These are phyloP conservation scores for Annulohypoxylon stygium DNA, from an alignment of 495 filamentous ascomycete species.

Conservation along the genomic window DNA sequence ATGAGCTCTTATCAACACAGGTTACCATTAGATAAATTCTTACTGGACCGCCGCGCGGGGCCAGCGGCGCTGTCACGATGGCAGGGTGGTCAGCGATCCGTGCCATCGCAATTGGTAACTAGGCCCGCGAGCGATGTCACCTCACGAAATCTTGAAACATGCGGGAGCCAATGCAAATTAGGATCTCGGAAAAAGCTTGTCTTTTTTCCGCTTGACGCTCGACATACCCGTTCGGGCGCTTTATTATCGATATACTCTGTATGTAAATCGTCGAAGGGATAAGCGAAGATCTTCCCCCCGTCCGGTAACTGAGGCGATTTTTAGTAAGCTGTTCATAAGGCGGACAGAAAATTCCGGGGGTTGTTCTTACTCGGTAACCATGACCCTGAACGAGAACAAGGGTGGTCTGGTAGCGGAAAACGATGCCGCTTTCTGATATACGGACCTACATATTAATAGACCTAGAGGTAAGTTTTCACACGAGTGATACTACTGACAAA, in stretches of 20 bases:
- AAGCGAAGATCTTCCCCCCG: background rate
- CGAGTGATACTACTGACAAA: background rate
- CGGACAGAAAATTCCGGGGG: background rate
- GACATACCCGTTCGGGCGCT: background rate
- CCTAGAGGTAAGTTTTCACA: background rate
- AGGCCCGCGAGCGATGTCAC: slow-evolving; percentile 32
- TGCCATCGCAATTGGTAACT: slow-evolving; percentile 29
- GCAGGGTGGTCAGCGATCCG: slow-evolving; percentile 24
- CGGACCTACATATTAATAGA: background rate
- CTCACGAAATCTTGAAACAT: slow-evolving; percentile 4
- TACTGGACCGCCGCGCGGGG: slow-evolving; percentile 20
- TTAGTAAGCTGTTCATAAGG: background rate
- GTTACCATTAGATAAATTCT: slow-evolving; percentile 21
- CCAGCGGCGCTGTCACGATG: background rate
- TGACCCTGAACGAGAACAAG: background rate
- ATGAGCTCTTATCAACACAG: slow-evolving; percentile 16
- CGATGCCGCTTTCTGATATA: background rate
- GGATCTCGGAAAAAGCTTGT: slow-evolving; percentile 15
- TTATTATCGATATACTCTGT: slow-evolving; percentile 5
- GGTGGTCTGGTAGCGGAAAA: background rate
- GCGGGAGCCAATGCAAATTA: slow-evolving; percentile 35
- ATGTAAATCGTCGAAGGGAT: background rate
- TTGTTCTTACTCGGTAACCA: background rate
- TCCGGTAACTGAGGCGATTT: background rate
- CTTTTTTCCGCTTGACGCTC: slow-evolving; percentile 20